Conservation (phyloP, 2,329 filamentous ascomycete species). For the Dothideomycetes sp. region DNA sequence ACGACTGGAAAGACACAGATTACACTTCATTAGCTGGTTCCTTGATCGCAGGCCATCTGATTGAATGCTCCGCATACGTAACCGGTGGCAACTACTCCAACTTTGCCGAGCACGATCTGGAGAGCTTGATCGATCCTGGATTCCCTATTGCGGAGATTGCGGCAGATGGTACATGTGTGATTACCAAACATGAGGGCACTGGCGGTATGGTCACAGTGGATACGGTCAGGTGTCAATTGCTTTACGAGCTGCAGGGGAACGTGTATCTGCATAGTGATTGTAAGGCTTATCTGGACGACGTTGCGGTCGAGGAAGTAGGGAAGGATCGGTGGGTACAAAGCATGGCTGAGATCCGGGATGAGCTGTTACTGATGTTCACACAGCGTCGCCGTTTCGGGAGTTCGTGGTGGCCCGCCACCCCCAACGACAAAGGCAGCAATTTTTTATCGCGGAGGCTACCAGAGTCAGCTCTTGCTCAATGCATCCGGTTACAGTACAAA, state of each 20-base stretch:
- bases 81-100: constrained; percentile 33
- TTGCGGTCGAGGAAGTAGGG: constrained; percentile 41
- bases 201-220: constrained; percentile 31
- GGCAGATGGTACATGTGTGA: constrained; percentile 23
- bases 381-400: constrained; percentile 37
- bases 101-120: constrained; percentile 27
- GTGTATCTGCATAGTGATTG: constrained; percentile 50
- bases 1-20: constrained; percentile 28
- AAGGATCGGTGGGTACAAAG: background rate
- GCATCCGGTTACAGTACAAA: constrained; percentile 34
- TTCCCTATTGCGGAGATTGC: constrained; percentile 26
- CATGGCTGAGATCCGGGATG: background rate
- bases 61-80: constrained; percentile 33
- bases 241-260: constrained; percentile 45
- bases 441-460: constrained; percentile 35
- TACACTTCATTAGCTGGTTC: constrained; percentile 30
- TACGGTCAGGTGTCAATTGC: constrained; percentile 41
- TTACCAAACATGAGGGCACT: constrained; percentile 25
- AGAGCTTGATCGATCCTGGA: constrained; percentile 22
- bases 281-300: constrained; percentile 38
- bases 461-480: constrained; percentile 36
- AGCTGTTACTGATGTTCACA: constrained; percentile 19
- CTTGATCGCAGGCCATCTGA: constrained; percentile 32
- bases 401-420: constrained; percentile 34
- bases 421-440: constrained; percentile 41